Evolutionary conservation across 2,329 filamentous ascomycete species (phyloP).

Genomic region (Fusarium miscanthi): DNA sequence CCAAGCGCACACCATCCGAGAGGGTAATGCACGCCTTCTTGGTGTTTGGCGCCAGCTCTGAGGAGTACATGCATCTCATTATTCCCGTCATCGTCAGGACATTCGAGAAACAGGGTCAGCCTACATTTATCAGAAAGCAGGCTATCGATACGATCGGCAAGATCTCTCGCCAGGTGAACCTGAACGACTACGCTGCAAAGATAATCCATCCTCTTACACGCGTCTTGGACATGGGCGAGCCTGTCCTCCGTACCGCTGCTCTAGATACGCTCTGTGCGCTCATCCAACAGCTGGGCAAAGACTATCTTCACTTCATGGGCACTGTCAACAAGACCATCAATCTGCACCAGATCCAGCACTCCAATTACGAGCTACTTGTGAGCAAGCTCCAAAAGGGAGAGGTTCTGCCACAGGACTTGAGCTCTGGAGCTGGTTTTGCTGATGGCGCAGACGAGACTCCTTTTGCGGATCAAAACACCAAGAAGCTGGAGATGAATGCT

Average conservation of each 20-base stretch:
- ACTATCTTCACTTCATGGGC: slow-evolving; percentile 93
- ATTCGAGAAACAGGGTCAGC: slow-evolving; percentile 89
- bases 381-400: slow-evolving; percentile 95
- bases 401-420: slow-evolving; percentile 92
- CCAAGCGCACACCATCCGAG: slow-evolving; percentile 84
- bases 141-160: slow-evolving; percentile 96
- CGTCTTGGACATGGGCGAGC: slow-evolving; percentile 79
- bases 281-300: slow-evolving; percentile 94
- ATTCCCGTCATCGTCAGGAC: slow-evolving; percentile 94
- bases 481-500: slow-evolving; percentile 97
- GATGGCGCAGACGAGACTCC: slow-evolving; percentile 83
- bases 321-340: slow-evolving; percentile 90
- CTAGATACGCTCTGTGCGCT: slow-evolving; percentile 94
- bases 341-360: slow-evolving; percentile 83
- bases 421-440: slow-evolving; percentile 83
- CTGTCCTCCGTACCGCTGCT: slow-evolving; percentile 79
- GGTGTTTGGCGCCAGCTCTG: slow-evolving; percentile 93
- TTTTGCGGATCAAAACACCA: slow-evolving; percentile 85
- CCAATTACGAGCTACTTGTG: slow-evolving; percentile 92
- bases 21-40: slow-evolving; percentile 94
- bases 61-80: slow-evolving; percentile 99
- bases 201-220: slow-evolving; percentile 94
- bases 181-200: slow-evolving; percentile 95
- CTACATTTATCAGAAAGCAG: slow-evolving; percentile 80
- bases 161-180: slow-evolving; percentile 93